Conservation (phyloP, 495 filamentous ascomycete genomes). For the Terfezia boudieri region DNA sequence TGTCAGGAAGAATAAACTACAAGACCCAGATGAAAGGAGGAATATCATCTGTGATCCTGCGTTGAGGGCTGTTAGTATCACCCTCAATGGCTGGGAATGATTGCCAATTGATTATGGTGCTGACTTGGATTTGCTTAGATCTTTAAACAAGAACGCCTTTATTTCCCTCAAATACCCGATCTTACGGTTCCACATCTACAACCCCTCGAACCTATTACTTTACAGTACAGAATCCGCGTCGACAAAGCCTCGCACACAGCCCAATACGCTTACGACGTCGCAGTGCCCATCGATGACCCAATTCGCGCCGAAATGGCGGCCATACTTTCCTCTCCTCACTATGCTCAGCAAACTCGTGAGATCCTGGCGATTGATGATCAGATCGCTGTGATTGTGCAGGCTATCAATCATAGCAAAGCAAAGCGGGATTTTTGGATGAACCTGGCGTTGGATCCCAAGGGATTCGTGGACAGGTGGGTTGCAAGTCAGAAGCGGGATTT, state of each 20-base stretch:
- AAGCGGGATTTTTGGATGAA: slow-evolving; percentile 64
- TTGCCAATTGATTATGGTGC: background rate
- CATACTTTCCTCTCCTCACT: slow-evolving; percentile 33
- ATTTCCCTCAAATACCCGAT: slow-evolving; percentile 74
- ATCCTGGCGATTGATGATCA: slow-evolving; percentile 60
- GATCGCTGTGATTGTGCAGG: slow-evolving; percentile 55
- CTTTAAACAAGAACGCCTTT: slow-evolving; percentile 53
- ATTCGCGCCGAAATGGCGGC: slow-evolving; percentile 42
- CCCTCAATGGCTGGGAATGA: background rate
- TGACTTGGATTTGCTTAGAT: slow-evolving; percentile 31
- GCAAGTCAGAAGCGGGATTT: slow-evolving; percentile 73
- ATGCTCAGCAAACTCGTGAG: slow-evolving; percentile 41
- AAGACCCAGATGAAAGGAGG: slow-evolving; percentile 84
- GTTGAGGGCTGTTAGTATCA: slow-evolving; percentile 41
- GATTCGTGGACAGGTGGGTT: slow-evolving; percentile 64
- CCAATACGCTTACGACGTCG: slow-evolving; percentile 74
- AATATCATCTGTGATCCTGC: slow-evolving; percentile 73
- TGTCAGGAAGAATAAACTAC: slow-evolving; percentile 58
- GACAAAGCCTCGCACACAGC: slow-evolving; percentile 56
- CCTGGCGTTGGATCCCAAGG: slow-evolving; percentile 56
- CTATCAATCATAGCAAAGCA: slow-evolving; percentile 52
- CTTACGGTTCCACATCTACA: slow-evolving; percentile 50
- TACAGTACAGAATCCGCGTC: slow-evolving; percentile 83
- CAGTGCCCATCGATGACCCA: slow-evolving; percentile 65
- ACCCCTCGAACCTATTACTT: slow-evolving; percentile 57